Evolutionary conservation across 441 rosid species (phyloP).

Genomic region (Populus hybrid): DNA sequence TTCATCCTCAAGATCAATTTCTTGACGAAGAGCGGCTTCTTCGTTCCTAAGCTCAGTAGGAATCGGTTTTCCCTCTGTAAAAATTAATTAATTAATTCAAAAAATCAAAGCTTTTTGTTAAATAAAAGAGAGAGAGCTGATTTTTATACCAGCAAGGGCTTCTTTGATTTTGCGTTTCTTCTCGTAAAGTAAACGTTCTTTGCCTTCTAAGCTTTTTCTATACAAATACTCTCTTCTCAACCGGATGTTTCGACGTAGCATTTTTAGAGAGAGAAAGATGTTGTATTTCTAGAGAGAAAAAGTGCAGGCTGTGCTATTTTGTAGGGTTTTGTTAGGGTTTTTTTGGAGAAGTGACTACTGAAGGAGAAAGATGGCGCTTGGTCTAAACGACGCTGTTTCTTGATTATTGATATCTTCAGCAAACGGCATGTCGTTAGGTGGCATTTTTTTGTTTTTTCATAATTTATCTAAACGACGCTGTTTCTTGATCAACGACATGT

Average conservation of each 20-base stretch:
- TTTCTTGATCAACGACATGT: background rate
- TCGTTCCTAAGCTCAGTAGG: conserved; percentile 90
- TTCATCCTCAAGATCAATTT: conserved; percentile 79
- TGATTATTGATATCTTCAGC: background rate
- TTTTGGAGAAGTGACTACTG: background rate
- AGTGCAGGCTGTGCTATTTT: background rate
- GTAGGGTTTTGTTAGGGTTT: background rate
- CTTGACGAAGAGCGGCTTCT: conserved; percentile 71
- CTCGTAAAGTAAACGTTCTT: conserved; percentile 68
- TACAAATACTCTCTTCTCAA: conserved; percentile 74
- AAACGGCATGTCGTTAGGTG: background rate
- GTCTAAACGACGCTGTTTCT: background rate
- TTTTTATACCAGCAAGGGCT: conserved; percentile 46
- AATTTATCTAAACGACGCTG: no score
- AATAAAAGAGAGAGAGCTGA: background rate
- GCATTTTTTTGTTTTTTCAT: background rate
- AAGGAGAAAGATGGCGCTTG: background rate
- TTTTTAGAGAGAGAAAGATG: conserved; percentile 5
- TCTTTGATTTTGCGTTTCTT: conserved; percentile 81
- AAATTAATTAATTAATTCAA: background rate
- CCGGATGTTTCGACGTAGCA: conserved; percentile 71
- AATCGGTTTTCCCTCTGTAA: conserved; percentile 72
- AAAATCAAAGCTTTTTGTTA: background rate
- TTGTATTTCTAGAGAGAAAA: background rate
- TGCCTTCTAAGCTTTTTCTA: conserved; percentile 88